Conservation (phyloP, 139 green algal genomes). For the Tetraselmis chui region DNA sequence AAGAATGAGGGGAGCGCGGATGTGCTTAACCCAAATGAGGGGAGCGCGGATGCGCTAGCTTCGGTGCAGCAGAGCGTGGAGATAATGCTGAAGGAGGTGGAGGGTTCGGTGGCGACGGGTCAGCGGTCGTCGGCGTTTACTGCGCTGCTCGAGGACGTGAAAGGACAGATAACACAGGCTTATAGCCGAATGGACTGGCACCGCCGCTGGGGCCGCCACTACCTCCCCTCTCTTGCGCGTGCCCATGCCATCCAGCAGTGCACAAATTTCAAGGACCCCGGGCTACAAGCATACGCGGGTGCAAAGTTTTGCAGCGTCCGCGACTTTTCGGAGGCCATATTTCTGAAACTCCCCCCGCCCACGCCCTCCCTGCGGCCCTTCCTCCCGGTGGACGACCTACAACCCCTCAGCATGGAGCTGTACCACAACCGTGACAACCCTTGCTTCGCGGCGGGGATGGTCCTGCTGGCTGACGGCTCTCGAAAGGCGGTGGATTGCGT, state of each 20-base stretch:
- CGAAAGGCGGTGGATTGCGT: neutral
- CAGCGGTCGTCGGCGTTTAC: neutral
- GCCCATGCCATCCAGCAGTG: neutral
- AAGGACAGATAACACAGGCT: neutral
- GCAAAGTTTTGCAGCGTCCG: neutral
- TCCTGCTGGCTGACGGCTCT: neutral
- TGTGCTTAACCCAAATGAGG: no score
- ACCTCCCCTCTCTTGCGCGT: neutral
- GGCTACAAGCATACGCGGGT: neutral
- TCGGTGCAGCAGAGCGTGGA: neutral
- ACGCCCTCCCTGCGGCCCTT: neutral
- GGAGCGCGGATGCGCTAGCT: neutral
- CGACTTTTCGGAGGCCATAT: neutral
- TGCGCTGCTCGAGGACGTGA: neutral
- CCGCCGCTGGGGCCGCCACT: neutral
- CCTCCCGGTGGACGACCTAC: no score
- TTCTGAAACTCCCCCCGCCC: neutral
- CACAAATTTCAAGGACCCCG: conserved; percentile 3
- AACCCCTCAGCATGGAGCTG: neutral
- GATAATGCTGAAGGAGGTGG: neutral
- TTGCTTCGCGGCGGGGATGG: neutral
- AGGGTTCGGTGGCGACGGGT: neutral
- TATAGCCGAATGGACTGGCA: neutral
- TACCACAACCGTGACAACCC: neutral
- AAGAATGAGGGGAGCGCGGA: neutral